A percentile compares a stretch with the other conserved stretches of the same genome.
These are phyloP conservation scores for Gentiana straminea DNA, from an alignment of 257 asterid species.

Conservation along the genomic window DNA sequence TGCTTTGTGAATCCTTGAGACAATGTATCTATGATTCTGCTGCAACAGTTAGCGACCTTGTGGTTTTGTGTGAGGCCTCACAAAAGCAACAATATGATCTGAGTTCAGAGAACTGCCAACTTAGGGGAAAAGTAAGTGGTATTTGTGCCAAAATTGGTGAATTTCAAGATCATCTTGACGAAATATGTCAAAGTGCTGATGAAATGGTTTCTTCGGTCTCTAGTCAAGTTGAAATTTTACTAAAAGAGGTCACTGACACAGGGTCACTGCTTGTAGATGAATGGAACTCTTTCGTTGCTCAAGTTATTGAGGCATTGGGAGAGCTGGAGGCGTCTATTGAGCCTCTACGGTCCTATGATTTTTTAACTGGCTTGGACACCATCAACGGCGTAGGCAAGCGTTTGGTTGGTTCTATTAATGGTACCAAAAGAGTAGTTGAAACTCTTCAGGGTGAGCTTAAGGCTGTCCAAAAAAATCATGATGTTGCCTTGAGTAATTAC, in stretches of 20 bases:
- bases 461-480: slow-evolving; percentile 35
- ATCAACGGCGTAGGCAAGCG: slow-evolving; percentile 29
- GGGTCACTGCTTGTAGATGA: slow-evolving; percentile 41
- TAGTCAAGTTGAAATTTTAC: slow-evolving; percentile 44
- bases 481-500: slow-evolving; percentile 30
- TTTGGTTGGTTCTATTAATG: slow-evolving; percentile 47
- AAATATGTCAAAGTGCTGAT: slow-evolving; percentile 37
- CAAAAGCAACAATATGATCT: slow-evolving; percentile 44
- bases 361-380: slow-evolving; percentile 19
- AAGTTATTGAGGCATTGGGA: slow-evolving; percentile 41
- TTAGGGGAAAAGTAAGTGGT: slow-evolving; percentile 35
- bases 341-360: slow-evolving; percentile 18
- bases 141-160: slow-evolving; percentile 36
- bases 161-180: slow-evolving; percentile 49
- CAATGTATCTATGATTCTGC: slow-evolving; percentile 28
- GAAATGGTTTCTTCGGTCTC: slow-evolving; percentile 43
- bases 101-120: slow-evolving; percentile 48
- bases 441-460: slow-evolving; percentile 48
- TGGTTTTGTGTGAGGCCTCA: slow-evolving; percentile 31
- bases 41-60: slow-evolving; percentile 48
- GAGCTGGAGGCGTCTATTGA: slow-evolving; percentile 42
- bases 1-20: slow-evolving; percentile 53
- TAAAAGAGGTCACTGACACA: slow-evolving; percentile 44
- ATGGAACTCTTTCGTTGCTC: slow-evolving; percentile 46
- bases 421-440: slow-evolving; percentile 49